These are phyloP conservation scores for Biscogniauxia sp. DNA, from an alignment of 2,329 filamentous ascomycete species.

Conservation along the genomic window DNA sequence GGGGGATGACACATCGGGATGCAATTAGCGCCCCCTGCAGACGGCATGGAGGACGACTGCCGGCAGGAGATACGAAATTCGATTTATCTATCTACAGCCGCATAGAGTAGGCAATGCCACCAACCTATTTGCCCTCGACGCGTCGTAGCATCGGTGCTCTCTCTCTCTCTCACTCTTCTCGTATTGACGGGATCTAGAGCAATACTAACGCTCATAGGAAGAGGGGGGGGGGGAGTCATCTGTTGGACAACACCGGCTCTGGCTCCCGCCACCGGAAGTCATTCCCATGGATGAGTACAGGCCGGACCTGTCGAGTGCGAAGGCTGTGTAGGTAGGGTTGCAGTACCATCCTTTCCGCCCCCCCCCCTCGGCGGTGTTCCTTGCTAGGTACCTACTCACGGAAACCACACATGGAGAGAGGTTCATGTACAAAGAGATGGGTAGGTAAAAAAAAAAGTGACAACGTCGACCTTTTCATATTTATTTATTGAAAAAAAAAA, in stretches of 20 bases:
- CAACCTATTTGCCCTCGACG: not conserved
- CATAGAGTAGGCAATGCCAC: not conserved
- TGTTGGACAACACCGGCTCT: not conserved
- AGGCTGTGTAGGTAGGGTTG: not conserved
- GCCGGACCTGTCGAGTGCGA: not conserved
- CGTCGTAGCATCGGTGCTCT: not conserved
- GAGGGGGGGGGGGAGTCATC: not conserved
- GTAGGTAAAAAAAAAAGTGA: too few relatives aligned
- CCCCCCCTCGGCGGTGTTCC: too few relatives aligned
- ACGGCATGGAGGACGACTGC: too few relatives aligned
- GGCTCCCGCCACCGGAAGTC: not conserved
- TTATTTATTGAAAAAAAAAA: too few relatives aligned
- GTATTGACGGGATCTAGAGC: not conserved
- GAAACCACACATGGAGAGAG: too few relatives aligned
- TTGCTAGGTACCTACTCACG: too few relatives aligned
- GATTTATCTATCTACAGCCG: not conserved
- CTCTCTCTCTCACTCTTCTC: not conserved
- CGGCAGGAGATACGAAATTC: not conserved
- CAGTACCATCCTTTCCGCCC: not conserved
- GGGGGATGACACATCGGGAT: too few relatives aligned
- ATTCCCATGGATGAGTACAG: not conserved
- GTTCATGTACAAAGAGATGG: too few relatives aligned
- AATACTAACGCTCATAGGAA: not conserved
- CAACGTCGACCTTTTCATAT: too few relatives aligned
- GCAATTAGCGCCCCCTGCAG: too few relatives aligned